Evolutionary conservation across 1,284 basidiomycete species (phyloP).

Genomic region (Sphaerobolus stellatus): DNA sequence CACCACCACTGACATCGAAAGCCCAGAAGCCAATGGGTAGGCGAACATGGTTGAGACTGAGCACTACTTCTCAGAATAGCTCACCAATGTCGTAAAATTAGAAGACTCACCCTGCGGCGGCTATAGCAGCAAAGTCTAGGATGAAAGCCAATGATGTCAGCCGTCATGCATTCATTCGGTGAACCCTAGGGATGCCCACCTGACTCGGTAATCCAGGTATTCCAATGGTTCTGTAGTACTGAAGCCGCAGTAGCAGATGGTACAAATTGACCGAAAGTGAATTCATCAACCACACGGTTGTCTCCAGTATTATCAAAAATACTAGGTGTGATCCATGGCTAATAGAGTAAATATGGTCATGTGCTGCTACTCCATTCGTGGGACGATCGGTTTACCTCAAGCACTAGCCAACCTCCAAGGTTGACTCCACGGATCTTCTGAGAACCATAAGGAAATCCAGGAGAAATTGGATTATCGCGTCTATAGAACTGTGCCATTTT

Average conservation of each 20-base stretch:
- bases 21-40: constrained; percentile 94
- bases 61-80: constrained; percentile 19
- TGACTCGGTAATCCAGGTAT: constrained; percentile 76
- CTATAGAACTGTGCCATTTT: neutral
- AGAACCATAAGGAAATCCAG: constrained; percentile 52
- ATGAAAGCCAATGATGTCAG: neutral
- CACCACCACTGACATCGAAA: constrained; percentile 75
- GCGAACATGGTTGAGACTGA: constrained; percentile 79
- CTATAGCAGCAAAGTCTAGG: constrained; percentile 67
- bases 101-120: constrained; percentile 61
- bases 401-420: constrained; percentile 78
- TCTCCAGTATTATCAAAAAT: constrained; percentile 83
- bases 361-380: neutral
- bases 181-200: neutral
- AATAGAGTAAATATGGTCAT: neutral
- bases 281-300: constrained; percentile 68
- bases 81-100: constrained; percentile 12
- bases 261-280: constrained; percentile 75
- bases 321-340: constrained; percentile 86
- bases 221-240: constrained; percentile 68
- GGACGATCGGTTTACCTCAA: constrained; percentile 51
- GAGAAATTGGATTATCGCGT: constrained; percentile 29
- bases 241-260: constrained; percentile 45
- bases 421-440: constrained; percentile 71
- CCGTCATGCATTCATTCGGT: neutral